Evolutionary conservation across 108 stramenopile genomes (phyloP).

Genomic region (Skeletonema marinoi): DNA sequence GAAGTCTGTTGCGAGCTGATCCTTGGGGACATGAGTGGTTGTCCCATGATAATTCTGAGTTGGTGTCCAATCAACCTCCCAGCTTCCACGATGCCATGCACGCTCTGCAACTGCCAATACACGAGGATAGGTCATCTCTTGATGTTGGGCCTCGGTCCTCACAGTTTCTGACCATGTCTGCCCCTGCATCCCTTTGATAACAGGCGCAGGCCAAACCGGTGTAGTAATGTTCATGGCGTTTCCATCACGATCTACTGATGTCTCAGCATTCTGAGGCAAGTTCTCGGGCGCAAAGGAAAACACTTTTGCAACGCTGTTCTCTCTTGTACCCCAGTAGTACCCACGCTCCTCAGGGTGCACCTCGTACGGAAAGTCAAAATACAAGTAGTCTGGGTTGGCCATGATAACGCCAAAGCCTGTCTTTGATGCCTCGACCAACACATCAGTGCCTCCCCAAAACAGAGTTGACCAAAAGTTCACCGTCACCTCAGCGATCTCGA

Average conservation of each 20-base stretch:
- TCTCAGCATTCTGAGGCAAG: background rate
- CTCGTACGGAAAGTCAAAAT: background rate
- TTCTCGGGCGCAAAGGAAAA: background rate
- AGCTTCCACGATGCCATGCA: background rate
- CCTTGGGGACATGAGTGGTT: background rate
- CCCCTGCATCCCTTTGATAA: background rate
- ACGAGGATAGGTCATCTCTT: background rate
- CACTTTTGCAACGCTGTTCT: background rate
- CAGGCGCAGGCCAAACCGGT: background rate
- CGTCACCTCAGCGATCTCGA: background rate
- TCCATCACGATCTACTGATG: background rate
- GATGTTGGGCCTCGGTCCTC: background rate
- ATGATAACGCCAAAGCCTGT: background rate
- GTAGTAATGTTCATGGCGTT: background rate
- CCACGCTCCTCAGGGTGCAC: background rate
- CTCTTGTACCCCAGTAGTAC: background rate
- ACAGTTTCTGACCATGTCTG: background rate
- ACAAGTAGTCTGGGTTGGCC: background rate
- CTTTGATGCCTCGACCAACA: background rate
- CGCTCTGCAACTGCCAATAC: background rate
- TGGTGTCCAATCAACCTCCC: background rate
- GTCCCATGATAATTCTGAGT: background rate
- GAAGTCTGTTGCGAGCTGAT: constrained; percentile 12
- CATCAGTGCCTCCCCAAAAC: background rate
- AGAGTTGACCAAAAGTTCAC: background rate